These are phyloP conservation scores for Stemphylium lycopersici DNA, from an alignment of 2,329 filamentous ascomycete genomes.

Conservation along the genomic window DNA sequence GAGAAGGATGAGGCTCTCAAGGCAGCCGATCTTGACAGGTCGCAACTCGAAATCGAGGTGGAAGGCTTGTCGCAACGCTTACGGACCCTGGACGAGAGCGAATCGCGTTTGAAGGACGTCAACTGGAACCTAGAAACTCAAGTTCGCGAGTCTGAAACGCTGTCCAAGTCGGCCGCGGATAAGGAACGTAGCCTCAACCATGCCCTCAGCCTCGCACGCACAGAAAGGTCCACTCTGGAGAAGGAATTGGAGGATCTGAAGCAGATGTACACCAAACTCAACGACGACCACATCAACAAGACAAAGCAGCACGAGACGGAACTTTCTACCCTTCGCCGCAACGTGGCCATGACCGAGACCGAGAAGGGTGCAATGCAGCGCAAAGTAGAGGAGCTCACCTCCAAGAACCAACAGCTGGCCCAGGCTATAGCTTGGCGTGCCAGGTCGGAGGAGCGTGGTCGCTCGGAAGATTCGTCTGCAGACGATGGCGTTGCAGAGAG, in stretches of 20 bases:
- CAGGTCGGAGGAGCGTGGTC: conserved; percentile 64
- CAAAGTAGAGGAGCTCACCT: conserved; percentile 85
- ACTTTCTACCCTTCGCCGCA: conserved; percentile 81
- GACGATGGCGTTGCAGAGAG: conserved; percentile 61
- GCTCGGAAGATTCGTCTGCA: conserved; percentile 62
- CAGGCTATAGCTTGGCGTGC: conserved; percentile 79
- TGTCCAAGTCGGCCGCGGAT: conserved; percentile 76
- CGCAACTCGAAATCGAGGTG: conserved; percentile 79
- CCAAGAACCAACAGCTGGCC: conserved; percentile 90
- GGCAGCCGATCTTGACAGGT: conserved; percentile 74
- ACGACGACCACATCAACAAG: conserved; percentile 77
- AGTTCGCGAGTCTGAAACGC: conserved; percentile 79
- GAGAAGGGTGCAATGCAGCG: conserved; percentile 80
- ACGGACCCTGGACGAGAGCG: conserved; percentile 85
- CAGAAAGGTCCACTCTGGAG: conserved; percentile 78
- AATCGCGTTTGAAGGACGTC: conserved; percentile 96
- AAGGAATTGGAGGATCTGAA: conserved; percentile 92
- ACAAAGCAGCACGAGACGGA: conserved; percentile 90
- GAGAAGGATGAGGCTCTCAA: conserved; percentile 89
- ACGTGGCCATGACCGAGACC: conserved; percentile 75
- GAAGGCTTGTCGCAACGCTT: conserved; percentile 81
- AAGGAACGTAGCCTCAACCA: conserved; percentile 83
- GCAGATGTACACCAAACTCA: conserved; percentile 75
- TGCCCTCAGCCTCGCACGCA: conserved; percentile 69
- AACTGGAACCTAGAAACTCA: conserved; percentile 97